Evolutionary conservation across 164 flowering plant genomes (phyloP).

Genomic region (Tinospora cordifolia): DNA sequence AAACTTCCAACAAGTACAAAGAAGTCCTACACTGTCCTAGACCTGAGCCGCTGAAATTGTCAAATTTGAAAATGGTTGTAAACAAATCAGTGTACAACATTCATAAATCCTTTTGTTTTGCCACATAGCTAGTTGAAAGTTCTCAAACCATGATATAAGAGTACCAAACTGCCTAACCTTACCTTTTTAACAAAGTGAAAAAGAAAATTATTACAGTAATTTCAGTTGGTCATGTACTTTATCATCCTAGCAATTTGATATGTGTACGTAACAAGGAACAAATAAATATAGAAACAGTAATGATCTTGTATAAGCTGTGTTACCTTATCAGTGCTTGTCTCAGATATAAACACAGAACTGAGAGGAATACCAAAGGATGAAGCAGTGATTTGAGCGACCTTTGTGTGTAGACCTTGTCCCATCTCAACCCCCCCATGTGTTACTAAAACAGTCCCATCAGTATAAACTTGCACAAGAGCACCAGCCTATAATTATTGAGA

Average conservation of each 20-base stretch:
- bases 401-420: constrained; percentile 99
- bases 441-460: constrained; percentile 94
- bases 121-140: neutral
- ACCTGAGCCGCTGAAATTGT: neutral
- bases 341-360: constrained; percentile 86
- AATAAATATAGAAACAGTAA: neutral
- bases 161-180: neutral
- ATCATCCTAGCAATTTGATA: no score
- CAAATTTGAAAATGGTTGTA: neutral
- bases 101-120: neutral
- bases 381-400: constrained; percentile 95
- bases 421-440: constrained; percentile 99
- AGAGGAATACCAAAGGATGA: constrained; percentile 86
- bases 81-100: neutral
- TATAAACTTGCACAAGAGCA: constrained; percentile 94
- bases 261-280: neutral
- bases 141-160: no score
- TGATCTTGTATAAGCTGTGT: neutral
- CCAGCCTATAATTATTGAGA: constrained; percentile 58
- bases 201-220: no score
- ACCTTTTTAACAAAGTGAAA: no score
- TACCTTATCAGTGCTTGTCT: constrained; percentile 99
- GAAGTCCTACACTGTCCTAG: neutral
- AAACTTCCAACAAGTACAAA: neutral
- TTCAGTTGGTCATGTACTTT: no score